phyloP scores from a whole-genome alignment of 768 basidiomycete genomes.

The Tubosaeta sp. region DNA sequence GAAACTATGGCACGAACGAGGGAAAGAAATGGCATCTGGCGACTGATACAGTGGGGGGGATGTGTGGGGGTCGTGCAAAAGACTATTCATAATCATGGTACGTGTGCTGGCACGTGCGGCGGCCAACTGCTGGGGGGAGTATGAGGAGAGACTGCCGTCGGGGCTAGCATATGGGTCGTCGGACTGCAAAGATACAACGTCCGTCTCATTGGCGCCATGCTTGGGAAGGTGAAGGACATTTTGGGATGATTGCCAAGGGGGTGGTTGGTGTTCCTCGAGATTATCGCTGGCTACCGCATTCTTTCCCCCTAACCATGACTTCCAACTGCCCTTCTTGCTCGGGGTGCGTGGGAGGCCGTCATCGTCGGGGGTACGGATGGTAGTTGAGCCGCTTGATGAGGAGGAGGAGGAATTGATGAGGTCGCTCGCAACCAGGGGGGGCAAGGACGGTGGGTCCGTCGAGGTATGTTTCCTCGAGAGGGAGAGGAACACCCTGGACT shows the following conservation, averaged over 20 bases:
- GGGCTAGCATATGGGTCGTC: constrained; percentile 30
- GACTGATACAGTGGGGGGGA: constrained; percentile 48
- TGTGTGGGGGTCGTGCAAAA: constrained; percentile 32
- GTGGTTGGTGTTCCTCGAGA: constrained; percentile 22
- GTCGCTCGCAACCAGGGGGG: constrained; percentile 27
- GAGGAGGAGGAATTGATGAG: constrained; percentile 55
- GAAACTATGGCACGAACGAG: constrained; percentile 51
- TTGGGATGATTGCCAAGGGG: constrained; percentile 30
- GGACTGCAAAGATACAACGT: constrained; percentile 37
- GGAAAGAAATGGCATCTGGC: constrained; percentile 38
- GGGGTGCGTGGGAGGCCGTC: constrained; percentile 36
- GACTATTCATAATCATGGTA: constrained; percentile 43
- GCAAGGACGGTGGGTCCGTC: constrained; percentile 13
- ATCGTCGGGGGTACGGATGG: constrained; percentile 59
- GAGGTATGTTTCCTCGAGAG: constrained; percentile 26
- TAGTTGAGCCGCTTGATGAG: constrained; percentile 51
- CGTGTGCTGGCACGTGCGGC: constrained; percentile 38
- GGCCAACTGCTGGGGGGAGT: constrained; percentile 24
- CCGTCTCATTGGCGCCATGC: constrained; percentile 22
- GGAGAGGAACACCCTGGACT: constrained; percentile 20
- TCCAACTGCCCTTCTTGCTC: constrained; percentile 50
- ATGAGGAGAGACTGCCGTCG: constrained; percentile 13
- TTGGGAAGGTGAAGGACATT: constrained; percentile 20
- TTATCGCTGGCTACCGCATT: constrained; percentile 26
- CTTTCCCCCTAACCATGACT: constrained; percentile 49